A percentile compares a stretch with the other conserved stretches of the same genome.
These are phyloP conservation scores for Sinapis alba DNA, from an alignment of 441 rosid genomes.

Conservation along the genomic window DNA sequence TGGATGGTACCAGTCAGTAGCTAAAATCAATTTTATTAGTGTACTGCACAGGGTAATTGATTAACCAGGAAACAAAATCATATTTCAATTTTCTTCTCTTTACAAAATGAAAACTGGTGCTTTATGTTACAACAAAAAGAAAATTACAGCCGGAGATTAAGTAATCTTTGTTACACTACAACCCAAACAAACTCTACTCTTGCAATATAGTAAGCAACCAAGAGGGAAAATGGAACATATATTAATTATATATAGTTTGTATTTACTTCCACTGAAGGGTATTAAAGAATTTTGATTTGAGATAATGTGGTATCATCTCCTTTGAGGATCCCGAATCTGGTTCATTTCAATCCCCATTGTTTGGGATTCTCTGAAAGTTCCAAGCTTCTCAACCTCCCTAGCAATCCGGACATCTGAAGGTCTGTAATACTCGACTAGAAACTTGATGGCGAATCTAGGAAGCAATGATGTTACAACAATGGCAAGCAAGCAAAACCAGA, in stretches of 20 bases:
- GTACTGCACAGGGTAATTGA: no score
- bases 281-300: conserved; percentile 34
- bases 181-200: conserved; percentile 1
- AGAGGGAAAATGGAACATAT: conserved; percentile 25
- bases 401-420: conserved; percentile 83
- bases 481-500: conserved; percentile 84
- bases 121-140: conserved; percentile 39
- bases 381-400: conserved; percentile 75
- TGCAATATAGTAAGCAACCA: conserved; percentile 24
- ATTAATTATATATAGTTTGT: conserved; percentile 4
- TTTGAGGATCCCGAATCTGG: conserved; percentile 46
- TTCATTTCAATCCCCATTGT: conserved; percentile 75
- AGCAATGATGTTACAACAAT: conserved; percentile 64
- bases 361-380: conserved; percentile 42
- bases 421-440: conserved; percentile 59
- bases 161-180: conserved; percentile 8
- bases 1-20: not conserved
- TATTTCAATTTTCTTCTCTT: conserved; percentile 26
- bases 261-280: conserved; percentile 40
- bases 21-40: no score
- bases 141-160: conserved; percentile 40
- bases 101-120: conserved; percentile 32
- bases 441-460: conserved; percentile 76
- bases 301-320: conserved; percentile 34
- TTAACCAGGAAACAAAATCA: conserved; percentile 8